phyloP scores from a whole-genome alignment of 805 yeast genomes.

The Metschnikowia orientalis region DNA sequence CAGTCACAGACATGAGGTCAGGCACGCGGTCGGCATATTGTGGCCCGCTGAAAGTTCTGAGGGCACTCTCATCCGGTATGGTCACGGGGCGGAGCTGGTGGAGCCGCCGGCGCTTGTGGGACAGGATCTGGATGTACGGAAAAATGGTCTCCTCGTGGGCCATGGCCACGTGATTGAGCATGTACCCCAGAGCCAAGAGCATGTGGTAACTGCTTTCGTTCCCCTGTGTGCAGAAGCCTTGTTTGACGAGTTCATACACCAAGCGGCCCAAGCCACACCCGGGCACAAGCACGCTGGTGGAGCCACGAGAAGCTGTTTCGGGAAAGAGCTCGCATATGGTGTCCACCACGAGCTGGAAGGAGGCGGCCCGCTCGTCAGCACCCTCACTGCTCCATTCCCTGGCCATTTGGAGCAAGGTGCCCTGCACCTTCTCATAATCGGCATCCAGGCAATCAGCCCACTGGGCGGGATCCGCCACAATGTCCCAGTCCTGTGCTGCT shows the following conservation, averaged over 20 bases:
- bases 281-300: constrained; percentile 49
- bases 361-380: constrained; percentile 35
- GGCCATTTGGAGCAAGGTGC: constrained; percentile 51
- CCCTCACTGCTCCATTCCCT: constrained; percentile 65
- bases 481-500: constrained; percentile 51
- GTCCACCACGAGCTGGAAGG: constrained; percentile 36
- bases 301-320: constrained; percentile 28
- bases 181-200: constrained; percentile 52
- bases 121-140: constrained; percentile 53
- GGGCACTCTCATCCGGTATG: constrained; percentile 51
- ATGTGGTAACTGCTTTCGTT: constrained; percentile 65
- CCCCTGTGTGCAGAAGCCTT: constrained; percentile 62
- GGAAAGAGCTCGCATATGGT: constrained; percentile 37
- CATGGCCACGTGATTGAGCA: constrained; percentile 45
- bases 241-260: constrained; percentile 48
- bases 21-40: constrained; percentile 2
- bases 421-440: constrained; percentile 55
- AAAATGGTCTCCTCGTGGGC: constrained; percentile 40
- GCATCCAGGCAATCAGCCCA: constrained; percentile 41
- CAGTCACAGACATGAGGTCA: constrained; percentile 63
- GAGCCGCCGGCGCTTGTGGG: constrained; percentile 42
- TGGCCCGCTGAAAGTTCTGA: constrained; percentile 21
- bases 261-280: constrained; percentile 64
- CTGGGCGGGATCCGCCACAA: constrained; percentile 26
- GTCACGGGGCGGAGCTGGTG: constrained; percentile 47